phyloP scores from a whole-genome alignment of 2,329 filamentous ascomycete species.

The Fusarium tjaetaba region DNA sequence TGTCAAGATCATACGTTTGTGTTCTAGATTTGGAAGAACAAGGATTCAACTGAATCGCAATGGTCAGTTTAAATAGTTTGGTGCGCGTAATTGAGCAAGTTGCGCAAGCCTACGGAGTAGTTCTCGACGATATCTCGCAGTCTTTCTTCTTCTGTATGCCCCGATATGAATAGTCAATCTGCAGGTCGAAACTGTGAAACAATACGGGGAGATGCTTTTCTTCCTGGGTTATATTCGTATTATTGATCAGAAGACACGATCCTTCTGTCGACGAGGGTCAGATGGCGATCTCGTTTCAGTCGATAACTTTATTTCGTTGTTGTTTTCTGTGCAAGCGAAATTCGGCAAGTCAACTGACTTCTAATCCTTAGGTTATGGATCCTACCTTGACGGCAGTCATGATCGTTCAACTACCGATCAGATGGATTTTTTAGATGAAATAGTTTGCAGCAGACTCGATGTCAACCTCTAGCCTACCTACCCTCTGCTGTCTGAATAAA shows the following conservation, averaged over 20 bases:
- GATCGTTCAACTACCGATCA: not conserved
- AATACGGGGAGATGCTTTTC: not conserved
- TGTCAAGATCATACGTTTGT: constrained; percentile 13
- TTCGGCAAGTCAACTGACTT: not conserved
- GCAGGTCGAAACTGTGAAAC: not conserved
- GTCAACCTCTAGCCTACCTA: not conserved
- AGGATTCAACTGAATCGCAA: not conserved
- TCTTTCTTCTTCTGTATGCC: not conserved
- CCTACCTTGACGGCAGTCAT: not conserved
- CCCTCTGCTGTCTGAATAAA: not conserved
- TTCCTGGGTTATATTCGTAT: not conserved
- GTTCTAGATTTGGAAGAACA: not conserved
- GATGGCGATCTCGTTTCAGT: not conserved
- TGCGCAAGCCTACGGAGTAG: not conserved
- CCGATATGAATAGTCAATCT: not conserved
- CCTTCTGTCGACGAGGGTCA: not conserved
- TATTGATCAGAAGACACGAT: not conserved
- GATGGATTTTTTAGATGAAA: not conserved
- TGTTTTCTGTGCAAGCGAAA: not conserved
- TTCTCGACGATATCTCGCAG: not conserved
- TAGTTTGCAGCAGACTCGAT: not conserved
- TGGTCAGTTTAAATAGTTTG: not conserved
- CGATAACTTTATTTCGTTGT: not conserved
- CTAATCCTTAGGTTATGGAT: not conserved
- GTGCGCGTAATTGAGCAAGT: not conserved